These are phyloP conservation scores for Verticillium nonalfalfae DNA, from an alignment of 2,329 filamentous ascomycete genomes.

Conservation along the genomic window DNA sequence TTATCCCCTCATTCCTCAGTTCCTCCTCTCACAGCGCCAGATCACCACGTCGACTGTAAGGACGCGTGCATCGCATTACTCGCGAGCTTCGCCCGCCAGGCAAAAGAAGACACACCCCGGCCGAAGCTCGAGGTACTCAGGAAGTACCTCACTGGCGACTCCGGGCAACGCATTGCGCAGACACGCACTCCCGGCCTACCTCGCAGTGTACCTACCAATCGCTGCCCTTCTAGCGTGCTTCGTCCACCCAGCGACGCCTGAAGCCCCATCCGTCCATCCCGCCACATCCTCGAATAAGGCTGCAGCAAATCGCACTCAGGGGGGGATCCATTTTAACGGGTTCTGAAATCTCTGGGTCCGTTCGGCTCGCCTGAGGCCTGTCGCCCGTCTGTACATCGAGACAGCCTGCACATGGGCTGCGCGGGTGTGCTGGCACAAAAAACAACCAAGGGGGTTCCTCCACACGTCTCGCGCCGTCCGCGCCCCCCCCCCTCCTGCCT, in stretches of 20 bases:
- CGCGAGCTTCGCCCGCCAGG: not conserved
- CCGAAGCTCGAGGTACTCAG: not conserved
- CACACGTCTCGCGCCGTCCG: not conserved
- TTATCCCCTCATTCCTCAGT: not conserved
- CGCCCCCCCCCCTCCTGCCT: not conserved
- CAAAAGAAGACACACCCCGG: not conserved
- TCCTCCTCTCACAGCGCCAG: not conserved
- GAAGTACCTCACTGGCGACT: not conserved
- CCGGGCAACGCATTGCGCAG: not conserved
- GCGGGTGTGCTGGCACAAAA: conserved; percentile 5
- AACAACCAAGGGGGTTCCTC: not conserved
- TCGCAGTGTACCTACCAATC: conserved; percentile 3
- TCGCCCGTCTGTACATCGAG: not conserved
- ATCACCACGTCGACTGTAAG: not conserved
- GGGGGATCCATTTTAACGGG: not conserved
- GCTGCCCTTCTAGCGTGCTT: conserved; percentile 5
- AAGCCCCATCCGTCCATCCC: not conserved
- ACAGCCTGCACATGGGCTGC: not conserved
- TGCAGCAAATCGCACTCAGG: conserved; percentile 4
- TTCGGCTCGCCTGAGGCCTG: not conserved
- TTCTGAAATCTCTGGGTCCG: not conserved
- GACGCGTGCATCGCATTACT: not conserved
- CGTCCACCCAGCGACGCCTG: conserved; percentile 7
- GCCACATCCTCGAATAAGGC: conserved; percentile 9
- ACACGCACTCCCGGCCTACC: not conserved